A percentile compares a stretch with the other conserved stretches of the same genome.
Conservation (phyloP, 306 rosid genomes). For the Coriaria nepalensis region DNA sequence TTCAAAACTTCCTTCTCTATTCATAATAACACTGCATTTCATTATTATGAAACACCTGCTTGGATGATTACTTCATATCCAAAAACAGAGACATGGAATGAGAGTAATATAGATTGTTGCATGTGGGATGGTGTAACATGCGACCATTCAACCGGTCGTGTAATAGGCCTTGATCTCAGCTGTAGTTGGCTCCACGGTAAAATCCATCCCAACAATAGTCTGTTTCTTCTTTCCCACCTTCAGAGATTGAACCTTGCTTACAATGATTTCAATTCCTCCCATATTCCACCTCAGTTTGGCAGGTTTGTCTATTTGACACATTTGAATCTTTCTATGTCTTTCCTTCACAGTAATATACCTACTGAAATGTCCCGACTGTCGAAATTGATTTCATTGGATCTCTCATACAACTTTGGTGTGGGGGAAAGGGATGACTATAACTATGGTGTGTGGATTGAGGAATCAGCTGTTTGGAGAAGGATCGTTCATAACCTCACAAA, state of each 20-base stretch:
- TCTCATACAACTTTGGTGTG: no score
- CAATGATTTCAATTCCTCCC: background rate
- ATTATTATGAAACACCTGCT: background rate
- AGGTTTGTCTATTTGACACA: no score
- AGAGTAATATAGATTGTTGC: slow-evolving; percentile 1
- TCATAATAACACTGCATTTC: background rate
- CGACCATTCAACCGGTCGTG: slow-evolving; percentile 1
- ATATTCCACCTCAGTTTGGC: background rate
- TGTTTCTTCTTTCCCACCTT: slow-evolving; percentile 9
- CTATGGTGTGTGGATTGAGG: no score
- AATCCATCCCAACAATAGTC: slow-evolving; percentile 3
- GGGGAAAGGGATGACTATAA: no score
- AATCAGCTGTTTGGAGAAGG: background rate
- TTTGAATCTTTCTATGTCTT: background rate
- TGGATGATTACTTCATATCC: no score
- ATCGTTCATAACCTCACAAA: no score
- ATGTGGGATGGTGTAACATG: slow-evolving; percentile 14
- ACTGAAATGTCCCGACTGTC: background rate
- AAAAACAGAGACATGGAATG: background rate
- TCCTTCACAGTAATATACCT: background rate
- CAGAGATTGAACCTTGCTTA: background rate
- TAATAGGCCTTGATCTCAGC: slow-evolving; percentile 6
- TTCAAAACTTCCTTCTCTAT: background rate
- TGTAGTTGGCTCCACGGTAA: slow-evolving; percentile 1
- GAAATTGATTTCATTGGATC: background rate